A percentile compares a stretch with the other conserved stretches of the same genome.
These are phyloP conservation scores for Cocos nucifera DNA, from an alignment of 176 grass and related monocot species.

Conservation along the genomic window DNA sequence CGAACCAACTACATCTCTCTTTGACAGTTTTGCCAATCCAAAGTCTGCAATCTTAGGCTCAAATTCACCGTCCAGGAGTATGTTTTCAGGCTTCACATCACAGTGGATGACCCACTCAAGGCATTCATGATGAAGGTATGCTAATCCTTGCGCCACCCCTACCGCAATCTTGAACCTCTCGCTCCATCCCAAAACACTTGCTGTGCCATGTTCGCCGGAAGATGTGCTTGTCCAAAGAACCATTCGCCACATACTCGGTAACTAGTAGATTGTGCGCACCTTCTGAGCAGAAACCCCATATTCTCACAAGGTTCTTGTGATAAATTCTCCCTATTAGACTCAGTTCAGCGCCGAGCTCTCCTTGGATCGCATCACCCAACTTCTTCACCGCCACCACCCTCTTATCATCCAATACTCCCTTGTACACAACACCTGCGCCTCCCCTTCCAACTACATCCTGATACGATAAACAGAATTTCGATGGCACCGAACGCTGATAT, in stretches of 20 bases:
- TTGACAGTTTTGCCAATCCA: constrained; percentile 12
- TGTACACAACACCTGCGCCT: constrained; percentile 21
- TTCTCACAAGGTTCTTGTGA: constrained; percentile 28
- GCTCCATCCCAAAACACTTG: constrained; percentile 14
- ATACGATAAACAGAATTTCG: constrained; percentile 7
- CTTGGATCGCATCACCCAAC: constrained; percentile 18
- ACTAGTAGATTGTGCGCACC: constrained; percentile 17
- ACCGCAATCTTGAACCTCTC: constrained; percentile 28
- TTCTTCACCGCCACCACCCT: constrained; percentile 22
- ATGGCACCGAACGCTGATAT: constrained; percentile 7
- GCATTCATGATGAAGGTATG: constrained; percentile 48
- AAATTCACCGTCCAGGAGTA: constrained; percentile 26
- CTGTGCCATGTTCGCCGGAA: not conserved
- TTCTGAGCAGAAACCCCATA: constrained; percentile 25
- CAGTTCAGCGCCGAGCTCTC: constrained; percentile 19
- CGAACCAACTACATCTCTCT: constrained; percentile 14
- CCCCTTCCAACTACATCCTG: constrained; percentile 20
- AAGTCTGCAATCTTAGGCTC: constrained; percentile 34
- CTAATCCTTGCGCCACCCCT: constrained; percentile 14
- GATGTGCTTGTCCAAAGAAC: constrained; percentile 26
- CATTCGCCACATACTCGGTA: constrained; percentile 24
- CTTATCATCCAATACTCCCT: constrained; percentile 15
- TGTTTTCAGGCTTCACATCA: constrained; percentile 47
- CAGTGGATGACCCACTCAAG: constrained; percentile 54
- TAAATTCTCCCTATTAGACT: constrained; percentile 25